Evolutionary conservation across 805 yeast genomes (phyloP).

Genomic region (Zygosaccharomyces bailii): DNA sequence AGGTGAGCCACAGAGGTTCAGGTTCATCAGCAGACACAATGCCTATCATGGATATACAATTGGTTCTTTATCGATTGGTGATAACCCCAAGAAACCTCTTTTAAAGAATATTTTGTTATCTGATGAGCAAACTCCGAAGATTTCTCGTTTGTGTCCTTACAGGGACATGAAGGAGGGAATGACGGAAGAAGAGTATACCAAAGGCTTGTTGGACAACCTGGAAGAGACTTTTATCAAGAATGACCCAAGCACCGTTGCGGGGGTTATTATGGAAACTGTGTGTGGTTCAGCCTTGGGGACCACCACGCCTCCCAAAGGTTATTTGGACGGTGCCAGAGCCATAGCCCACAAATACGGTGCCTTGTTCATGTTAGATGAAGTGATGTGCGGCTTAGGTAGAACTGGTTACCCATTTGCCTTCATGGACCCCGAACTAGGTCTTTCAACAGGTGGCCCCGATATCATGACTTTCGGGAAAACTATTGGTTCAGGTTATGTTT

Average conservation of each 20-base stretch:
- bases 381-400: constrained; percentile 57
- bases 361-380: constrained; percentile 50
- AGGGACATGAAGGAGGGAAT: constrained; percentile 32
- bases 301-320: constrained; percentile 45
- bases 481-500: constrained; percentile 47
- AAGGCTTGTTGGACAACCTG: constrained; percentile 39
- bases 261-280: constrained; percentile 45
- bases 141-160: constrained; percentile 37
- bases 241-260: constrained; percentile 44
- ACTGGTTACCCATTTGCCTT: constrained; percentile 47
- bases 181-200: constrained; percentile 40
- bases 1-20: constrained; percentile 40
- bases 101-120: constrained; percentile 30
- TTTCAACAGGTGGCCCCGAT: constrained; percentile 40
- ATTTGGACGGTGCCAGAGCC: constrained; percentile 44
- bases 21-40: constrained; percentile 42
- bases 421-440: constrained; percentile 28
- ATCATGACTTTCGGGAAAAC: constrained; percentile 48
- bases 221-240: constrained; percentile 41
- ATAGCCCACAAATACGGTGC: constrained; percentile 52
- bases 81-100: constrained; percentile 37
- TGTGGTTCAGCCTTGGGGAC: constrained; percentile 48
- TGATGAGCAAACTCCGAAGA: constrained; percentile 26
- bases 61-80: constrained; percentile 42
- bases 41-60: constrained; percentile 52